Evolutionary conservation across 176 grass and related monocot genomes (phyloP), one percentile per base, ranked within the genome.

Genomic region (Metroxylon sagu): DNA sequence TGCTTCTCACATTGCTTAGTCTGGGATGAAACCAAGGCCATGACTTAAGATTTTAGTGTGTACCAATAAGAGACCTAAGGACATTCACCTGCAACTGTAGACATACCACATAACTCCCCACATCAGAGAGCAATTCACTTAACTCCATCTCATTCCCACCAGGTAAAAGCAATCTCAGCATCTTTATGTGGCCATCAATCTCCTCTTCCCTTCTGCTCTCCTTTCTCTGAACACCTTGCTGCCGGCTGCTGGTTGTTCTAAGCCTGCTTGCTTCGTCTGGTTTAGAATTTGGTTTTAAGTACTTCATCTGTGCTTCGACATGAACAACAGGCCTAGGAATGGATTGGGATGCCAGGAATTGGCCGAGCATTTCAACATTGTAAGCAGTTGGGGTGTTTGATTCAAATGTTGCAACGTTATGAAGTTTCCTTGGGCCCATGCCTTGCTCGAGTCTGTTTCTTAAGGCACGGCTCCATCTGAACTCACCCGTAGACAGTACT

Each of bases 401-500:
- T 43, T 12, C 35, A 3, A 43, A 14, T 14, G 35, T 16, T 15
- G 16, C 61, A 49, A 50, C 5, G 8, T 16, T 64, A 5, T 25
- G 35, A 43, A 43, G 8, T 10, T 65, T 5, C 27, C 19, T 16
- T 26, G 43, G 18, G 35, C 12, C 35, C 35, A 23, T 64, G 61
- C 4, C 4, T n/a, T 61, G 59, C 18, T 51, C 10, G 39, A 65
- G 48, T 43, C 51, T 51, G 18, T 23, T 18, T 65, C 39, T 65
- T 3, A 65, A 26, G 21, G 62, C 62, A 27, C 5, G 62, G 48
- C 62, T 65, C 62, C 62, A 65, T 65, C 50, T 65, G 39, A 51
- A 65, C 16, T 51, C 48, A 52, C 35, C 43, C 0, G 48, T 15
- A 1, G 62, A 50, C 4, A 26, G 43, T 21, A 27, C 35, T 6